Base-by-base conservation (phyloP, 208 protist genomes). In the Tritrichomonas foetus region DNA sequence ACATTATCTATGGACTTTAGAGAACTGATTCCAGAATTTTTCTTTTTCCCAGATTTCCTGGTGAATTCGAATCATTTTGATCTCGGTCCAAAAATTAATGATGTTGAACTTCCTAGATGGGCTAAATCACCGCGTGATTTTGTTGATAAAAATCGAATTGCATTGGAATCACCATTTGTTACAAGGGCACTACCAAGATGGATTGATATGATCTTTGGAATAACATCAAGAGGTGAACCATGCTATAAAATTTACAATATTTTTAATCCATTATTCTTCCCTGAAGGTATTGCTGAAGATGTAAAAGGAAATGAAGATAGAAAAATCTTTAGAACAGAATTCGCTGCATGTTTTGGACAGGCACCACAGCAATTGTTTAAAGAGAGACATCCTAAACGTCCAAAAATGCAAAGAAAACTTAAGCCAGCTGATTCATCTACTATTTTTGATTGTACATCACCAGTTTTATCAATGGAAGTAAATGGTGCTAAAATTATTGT, bases 21-120 rank as follows among this genome's bases (percentile, higher is more conserved):
- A 30, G 92, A 93, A 50, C 30, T 93, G 30, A 93, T 93, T 22
- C 92, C 92, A 27, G 92, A 93, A 30, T 93, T 72, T 30, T 93
- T 64, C 30, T 69, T 36, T 57, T 14, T 57, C 25, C 44, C 92
- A 39, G 47, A 61, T 2, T 72, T 93, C 30, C 36, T 93, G 16
- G 30, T 69, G 0, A 93, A 93, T 47, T 39, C 50, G 22, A 55
- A 93, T 16, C 9, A 47, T 27, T 75, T 93, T 27, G 89, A 93
- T 72, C 47, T 93, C n/a, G 89, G 47, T 3, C 5, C 53, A 57
- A 33, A 50, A 30, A 75, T 5, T 30, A 47, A 57, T 75, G 66
- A 93, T 75, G 89, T 93, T 72, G 44, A 41, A 30, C 30, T 93
- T 36, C 92, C 92, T 3, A 8, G 14, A 55, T 93, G 92, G 92